Conservation (phyloP, 2,329 filamentous ascomycete genomes). For the Ramichloridium luteum region DNA sequence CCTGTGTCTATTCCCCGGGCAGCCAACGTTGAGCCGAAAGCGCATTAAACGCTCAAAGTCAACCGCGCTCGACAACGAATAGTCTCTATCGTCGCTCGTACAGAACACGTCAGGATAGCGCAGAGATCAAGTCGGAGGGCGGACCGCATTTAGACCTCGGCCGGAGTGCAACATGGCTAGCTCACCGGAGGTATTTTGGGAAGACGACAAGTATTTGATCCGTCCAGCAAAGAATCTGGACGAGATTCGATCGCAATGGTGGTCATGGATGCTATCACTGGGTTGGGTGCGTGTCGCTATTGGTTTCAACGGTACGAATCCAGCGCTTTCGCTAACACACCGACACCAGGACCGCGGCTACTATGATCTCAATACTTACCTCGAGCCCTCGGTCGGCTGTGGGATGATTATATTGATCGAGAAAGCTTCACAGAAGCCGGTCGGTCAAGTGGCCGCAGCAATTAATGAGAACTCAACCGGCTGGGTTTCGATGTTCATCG, state of each 20-base stretch:
- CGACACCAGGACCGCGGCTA: slow-evolving; percentile 24
- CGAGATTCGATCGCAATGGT: slow-evolving; percentile 21
- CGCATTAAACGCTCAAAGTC: too few species aligned
- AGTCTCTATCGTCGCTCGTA: too few species aligned
- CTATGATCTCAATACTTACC: slow-evolving; percentile 25
- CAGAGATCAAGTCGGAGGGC: too few species aligned
- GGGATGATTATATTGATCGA: slow-evolving; percentile 24
- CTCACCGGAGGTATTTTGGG: slow-evolving; percentile 6
- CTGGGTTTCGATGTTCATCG: slow-evolving; percentile 29
- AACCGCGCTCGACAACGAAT: too few species aligned
- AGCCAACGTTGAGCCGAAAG: too few species aligned
- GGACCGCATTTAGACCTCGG: too few species aligned
- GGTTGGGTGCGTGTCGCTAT: slow-evolving; percentile 26
- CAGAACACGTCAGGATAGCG: too few species aligned
- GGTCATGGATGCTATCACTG: slow-evolving; percentile 24
- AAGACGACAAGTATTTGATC: slow-evolving; percentile 11
- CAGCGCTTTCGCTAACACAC: too few species aligned
- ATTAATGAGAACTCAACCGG: slow-evolving; percentile 26
- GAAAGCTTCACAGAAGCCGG: slow-evolving; percentile 14
- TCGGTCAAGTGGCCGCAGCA: slow-evolving; percentile 25
- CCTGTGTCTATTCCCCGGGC: too few species aligned
- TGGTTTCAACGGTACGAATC: too few species aligned
- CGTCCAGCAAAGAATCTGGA: slow-evolving; percentile 9
- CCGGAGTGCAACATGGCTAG: too few species aligned
- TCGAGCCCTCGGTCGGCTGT: slow-evolving; percentile 14